Evolutionary conservation across 164 flowering plant genomes (phyloP).

Genomic region (Piper betle): DNA sequence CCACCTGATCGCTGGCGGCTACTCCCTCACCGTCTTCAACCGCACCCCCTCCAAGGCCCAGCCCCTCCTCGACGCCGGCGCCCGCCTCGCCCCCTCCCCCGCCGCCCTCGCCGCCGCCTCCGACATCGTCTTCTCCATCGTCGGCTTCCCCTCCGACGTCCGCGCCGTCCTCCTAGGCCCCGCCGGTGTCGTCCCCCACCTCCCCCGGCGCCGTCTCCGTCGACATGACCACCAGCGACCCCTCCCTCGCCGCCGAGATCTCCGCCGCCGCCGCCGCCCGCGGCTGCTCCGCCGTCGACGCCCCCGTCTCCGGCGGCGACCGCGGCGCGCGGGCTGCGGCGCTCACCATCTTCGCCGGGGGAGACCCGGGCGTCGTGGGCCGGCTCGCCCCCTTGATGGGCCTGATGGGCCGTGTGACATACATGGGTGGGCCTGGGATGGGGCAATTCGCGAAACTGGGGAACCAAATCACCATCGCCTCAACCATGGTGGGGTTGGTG

Average conservation of each 20-base stretch:
- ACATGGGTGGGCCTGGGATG: conserved; percentile 81
- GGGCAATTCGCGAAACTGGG: conserved; percentile 83
- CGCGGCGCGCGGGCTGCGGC: conserved; percentile 63
- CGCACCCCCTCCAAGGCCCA: conserved; percentile 86
- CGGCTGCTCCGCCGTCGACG: conserved; percentile 56
- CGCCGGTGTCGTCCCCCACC: conserved; percentile 54
- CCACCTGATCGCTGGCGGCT: conserved; percentile 80
- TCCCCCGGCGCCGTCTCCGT: conserved; percentile 58
- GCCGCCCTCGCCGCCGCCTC: conserved; percentile 55
- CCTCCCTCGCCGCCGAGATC: conserved; percentile 68
- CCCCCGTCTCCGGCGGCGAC: conserved; percentile 95
- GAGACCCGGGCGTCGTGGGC: conserved; percentile 33
- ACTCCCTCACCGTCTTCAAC: conserved; percentile 78
- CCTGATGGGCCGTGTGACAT: conserved; percentile 64
- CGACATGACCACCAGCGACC: conserved; percentile 96
- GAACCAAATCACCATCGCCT: conserved; percentile 72
- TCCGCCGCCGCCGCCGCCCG: conserved; percentile 35
- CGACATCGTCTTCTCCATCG: conserved; percentile 94
- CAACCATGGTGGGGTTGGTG: conserved; percentile 85
- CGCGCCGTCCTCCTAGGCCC: conserved; percentile 62
- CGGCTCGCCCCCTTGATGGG: conserved; percentile 41
- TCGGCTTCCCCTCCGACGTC: conserved; percentile 94
- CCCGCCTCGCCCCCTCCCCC: conserved; percentile 61
- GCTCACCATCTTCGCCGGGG: conserved; percentile 85
- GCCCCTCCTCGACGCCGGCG: conserved; percentile 63